These are phyloP conservation scores for Fusarium mangiferae DNA, from an alignment of 2,329 filamentous ascomycete genomes.

Conservation along the genomic window DNA sequence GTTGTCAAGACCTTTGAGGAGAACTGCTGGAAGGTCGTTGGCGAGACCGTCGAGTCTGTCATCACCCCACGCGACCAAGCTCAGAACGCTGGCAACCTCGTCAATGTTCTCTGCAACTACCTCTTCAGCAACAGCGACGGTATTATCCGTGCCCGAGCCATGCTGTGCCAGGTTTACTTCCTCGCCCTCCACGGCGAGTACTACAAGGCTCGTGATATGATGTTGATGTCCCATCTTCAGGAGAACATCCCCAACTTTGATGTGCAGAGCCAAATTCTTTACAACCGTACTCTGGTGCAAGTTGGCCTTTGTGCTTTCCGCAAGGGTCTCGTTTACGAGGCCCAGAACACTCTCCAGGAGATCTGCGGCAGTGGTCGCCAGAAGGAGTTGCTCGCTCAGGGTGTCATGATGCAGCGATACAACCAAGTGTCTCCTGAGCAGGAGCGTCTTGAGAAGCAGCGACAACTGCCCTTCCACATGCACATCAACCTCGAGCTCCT, in stretches of 20 bases:
- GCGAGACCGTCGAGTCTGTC: slow-evolving; percentile 74
- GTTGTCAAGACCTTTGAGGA: slow-evolving; percentile 95
- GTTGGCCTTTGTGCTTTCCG: slow-evolving; percentile 99
- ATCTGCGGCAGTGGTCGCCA: slow-evolving; percentile 97
- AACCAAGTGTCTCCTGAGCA: slow-evolving; percentile 97
- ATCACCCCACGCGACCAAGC: slow-evolving; percentile 80
- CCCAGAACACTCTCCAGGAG: slow-evolving; percentile 96
- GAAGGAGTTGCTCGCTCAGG: slow-evolving; percentile 97
- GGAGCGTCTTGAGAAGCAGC: slow-evolving; percentile 95
- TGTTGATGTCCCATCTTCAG: slow-evolving; percentile 99
- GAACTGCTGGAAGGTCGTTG: slow-evolving; percentile 87
- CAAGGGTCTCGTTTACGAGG: slow-evolving; percentile 94
- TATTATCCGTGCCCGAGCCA: slow-evolving; percentile 94
- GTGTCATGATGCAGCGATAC: slow-evolving; percentile 97
- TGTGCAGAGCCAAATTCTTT: slow-evolving; percentile 96
- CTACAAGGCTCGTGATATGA: slow-evolving; percentile 98
- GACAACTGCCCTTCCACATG: slow-evolving; percentile 99
- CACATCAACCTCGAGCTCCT: slow-evolving; percentile 99
- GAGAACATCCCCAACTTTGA: slow-evolving; percentile 98
- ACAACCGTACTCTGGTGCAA: slow-evolving; percentile 97
- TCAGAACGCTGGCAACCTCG: slow-evolving; percentile 77
- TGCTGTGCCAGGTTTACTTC: slow-evolving; percentile 99
- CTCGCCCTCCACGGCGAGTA: slow-evolving; percentile 96
- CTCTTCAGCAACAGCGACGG: slow-evolving; percentile 94
- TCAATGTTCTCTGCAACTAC: slow-evolving; percentile 92